Base-by-base conservation (phyloP, 306 rosid genomes). In the Acmispon strigosus region DNA sequence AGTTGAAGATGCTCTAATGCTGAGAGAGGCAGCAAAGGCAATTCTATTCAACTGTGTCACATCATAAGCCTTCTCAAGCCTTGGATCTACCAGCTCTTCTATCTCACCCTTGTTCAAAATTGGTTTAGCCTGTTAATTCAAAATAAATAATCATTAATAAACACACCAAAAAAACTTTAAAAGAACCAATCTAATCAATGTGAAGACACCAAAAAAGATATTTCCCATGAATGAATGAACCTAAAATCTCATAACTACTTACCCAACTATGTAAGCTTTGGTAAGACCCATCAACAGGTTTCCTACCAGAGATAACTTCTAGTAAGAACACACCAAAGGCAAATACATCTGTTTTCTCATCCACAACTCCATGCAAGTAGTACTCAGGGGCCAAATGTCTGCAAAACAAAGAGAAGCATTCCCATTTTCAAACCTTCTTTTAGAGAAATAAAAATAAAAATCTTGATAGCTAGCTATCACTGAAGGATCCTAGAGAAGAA, bases 311-410 rank as follows among this genome's bases (percentile, higher is more conserved):
- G 61, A 95, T 85, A 52, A 91, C 74, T 75, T 95, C 97, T 39
- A 95, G 74, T 54, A 95, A 73, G 67, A 95, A 86, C 16, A 95
- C 97, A 37, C 99, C 99, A 81, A 87, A 95, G 10, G 99, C 99
- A 89, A 95, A 95, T 8, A 95, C 99, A 80, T 95, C 99, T 63
- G 97, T 95, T 62, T 95, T 95, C 86, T 95, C 99, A 80, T 95
- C 99, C 69, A 95, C 96, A 68, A 95, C 89, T 62, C 99, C 99
- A 79, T 95, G 96, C 90, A 87, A 71, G 60, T 87, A 91, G 77
- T 95, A 95, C 76, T 91, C 99, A 1, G 99, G 99, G 42, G 99
- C 99, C 76, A 95, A 83, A 79, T 95, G 97, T 67, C 97, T 95
- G 39, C 84, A 77, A 43, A 24, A 67, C 0, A 39, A 12, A 17